A percentile compares a stretch with the other conserved stretches of the same genome.
phyloP scores from a whole-genome alignment of 306 rosid genomes.

The Castanea crenata region DNA sequence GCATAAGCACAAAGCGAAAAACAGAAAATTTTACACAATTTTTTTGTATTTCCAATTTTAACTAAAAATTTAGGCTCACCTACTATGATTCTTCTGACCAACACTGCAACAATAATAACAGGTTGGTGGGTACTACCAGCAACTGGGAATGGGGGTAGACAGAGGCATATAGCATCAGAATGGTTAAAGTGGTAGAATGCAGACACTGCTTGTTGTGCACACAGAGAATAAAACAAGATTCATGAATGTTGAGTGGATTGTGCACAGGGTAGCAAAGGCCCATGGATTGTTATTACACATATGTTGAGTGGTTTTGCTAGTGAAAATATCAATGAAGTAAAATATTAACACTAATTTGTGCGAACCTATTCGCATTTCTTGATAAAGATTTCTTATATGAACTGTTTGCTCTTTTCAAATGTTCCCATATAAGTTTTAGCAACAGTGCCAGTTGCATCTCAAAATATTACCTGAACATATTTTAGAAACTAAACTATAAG shows the following conservation, averaged over 20 bases:
- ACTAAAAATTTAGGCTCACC: no score
- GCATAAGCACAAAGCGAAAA: no score
- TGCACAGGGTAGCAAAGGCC: neutral
- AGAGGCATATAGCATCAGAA: no score
- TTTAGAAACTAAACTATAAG: neutral
- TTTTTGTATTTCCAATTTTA: no score
- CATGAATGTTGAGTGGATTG: neutral
- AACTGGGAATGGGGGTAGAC: no score
- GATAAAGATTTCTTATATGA: neutral
- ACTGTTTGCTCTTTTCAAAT: neutral
- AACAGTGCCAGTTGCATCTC: neutral
- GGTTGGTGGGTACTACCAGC: no score
- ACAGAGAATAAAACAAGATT: no score
- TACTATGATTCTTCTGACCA: no score
- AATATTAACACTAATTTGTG: neutral
- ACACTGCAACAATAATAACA: no score
- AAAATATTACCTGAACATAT: neutral
- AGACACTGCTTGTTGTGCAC: no score
- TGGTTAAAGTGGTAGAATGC: no score
- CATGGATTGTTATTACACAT: neutral
- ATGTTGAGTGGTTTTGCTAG: neutral
- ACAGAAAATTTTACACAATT: no score
- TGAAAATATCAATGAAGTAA: neutral
- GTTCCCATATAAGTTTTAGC: neutral
- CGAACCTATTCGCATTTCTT: neutral